These are phyloP conservation scores for Pelargonium australe DNA, from an alignment of 441 rosid genomes.

Conservation along the genomic window DNA sequence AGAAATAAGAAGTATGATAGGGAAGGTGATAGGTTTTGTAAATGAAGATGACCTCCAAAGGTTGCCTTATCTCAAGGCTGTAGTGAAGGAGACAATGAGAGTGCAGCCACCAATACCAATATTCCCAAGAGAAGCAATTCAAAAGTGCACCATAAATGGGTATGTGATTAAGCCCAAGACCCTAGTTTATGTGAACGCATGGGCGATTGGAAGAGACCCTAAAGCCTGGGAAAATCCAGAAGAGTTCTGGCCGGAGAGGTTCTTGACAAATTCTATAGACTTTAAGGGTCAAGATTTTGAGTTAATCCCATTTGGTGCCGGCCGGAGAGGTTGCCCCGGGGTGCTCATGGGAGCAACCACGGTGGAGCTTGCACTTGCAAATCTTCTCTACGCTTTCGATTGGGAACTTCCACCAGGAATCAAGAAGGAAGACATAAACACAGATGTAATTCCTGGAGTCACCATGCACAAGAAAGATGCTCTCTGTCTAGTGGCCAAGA, in stretches of 20 bases:
- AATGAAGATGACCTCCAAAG: constrained; percentile 34
- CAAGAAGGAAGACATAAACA: constrained; percentile 31
- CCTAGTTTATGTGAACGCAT: constrained; percentile 29
- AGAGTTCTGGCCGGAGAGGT: constrained; percentile 38
- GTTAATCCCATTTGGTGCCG: constrained; percentile 37
- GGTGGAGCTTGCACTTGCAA: constrained; percentile 34
- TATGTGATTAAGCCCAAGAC: constrained; percentile 35
- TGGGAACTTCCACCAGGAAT: constrained; percentile 36
- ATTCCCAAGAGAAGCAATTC: constrained; percentile 29
- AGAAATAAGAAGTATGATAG: constrained; percentile 21
- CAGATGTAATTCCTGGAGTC: constrained; percentile 32
- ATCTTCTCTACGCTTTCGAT: constrained; percentile 32
- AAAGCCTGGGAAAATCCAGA: constrained; percentile 35
- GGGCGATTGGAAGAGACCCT: constrained; percentile 39
- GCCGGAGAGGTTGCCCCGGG: constrained; percentile 36
- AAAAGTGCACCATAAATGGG: constrained; percentile 28
- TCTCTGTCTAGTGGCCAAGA: no score
- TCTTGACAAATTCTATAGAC: constrained; percentile 23
- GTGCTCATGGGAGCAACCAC: constrained; percentile 22
- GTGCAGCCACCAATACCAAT: constrained; percentile 31
- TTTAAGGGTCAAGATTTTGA: constrained; percentile 31
- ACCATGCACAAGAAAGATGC: constrained; percentile 34
- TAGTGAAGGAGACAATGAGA: constrained; percentile 28
- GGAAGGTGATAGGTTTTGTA: constrained; percentile 23
- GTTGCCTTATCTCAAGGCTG: constrained; percentile 32